Evolutionary conservation across 2,329 filamentous ascomycete species (phyloP), one percentile per base, ranked within the genome.

Genomic region (Akanthomyces muscarius): DNA sequence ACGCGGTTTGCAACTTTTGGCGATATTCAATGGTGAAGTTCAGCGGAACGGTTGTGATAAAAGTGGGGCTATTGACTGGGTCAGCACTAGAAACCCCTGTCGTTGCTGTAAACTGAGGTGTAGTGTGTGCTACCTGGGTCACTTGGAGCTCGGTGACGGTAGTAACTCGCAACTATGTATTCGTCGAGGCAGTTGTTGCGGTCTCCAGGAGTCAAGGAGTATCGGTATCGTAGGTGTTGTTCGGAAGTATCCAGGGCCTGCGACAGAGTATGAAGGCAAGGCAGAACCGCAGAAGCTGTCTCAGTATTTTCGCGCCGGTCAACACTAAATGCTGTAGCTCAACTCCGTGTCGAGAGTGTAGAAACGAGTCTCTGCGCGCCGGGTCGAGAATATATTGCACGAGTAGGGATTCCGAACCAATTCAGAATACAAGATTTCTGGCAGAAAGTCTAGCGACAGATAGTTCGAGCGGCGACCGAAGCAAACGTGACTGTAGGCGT

Each of bases 71-170:
- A 5, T 28, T 25, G 28, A 38, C 45, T 52, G 53, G 61, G 61
- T 63, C 53, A 63, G 61, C 53, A 63, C 61, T 63, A 57, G 41
- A 58, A 57, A 44, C 61, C 60, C 61, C 47, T 42, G 61, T 63
- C 53, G 25, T 14, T 57, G 53, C 53, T 53, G 25, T 30, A 25
- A n/a, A 42, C 14, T 52, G 48, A 52, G 16, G 14, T 36, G 47
- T 52, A 16, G 57, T 60, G 57, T 60, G 57, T 59, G 42, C 30
- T 45, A 60, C 47, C 48, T 60, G 2, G 36, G 47, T 33, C 36
- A 38, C 47, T 60, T 60, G 48, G 48, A 52, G 38, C 25, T 44
- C 10, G 36, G 44, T 60, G 57, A 60, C 36, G 25, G 18, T 25
- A 23, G 44, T 33, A 23, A 41, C 21, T 44, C 21, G 18, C 25